Evolutionary conservation across 78 protist genomes (phyloP).

Genomic region (Monosiga brevicollis): DNA sequence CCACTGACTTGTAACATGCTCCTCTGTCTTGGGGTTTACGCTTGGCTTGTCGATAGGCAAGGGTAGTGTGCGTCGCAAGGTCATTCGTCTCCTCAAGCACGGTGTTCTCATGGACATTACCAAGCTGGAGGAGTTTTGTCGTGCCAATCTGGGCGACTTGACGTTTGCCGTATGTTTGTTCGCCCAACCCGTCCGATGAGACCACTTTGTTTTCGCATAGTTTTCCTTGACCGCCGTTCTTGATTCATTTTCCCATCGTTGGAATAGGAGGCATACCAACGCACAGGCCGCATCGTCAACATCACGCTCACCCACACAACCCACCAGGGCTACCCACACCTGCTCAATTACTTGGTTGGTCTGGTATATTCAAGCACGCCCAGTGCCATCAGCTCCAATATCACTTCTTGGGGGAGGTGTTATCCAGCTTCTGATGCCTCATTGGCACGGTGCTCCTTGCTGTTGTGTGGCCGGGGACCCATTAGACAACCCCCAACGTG

Average conservation of each 20-base stretch:
- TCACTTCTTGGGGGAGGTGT: background rate
- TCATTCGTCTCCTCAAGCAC: slow-evolving; percentile 2
- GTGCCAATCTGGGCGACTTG: slow-evolving; percentile 48
- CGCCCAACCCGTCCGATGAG: no score
- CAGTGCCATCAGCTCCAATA: slow-evolving; percentile 25
- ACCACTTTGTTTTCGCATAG: background rate
- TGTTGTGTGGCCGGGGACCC: background rate
- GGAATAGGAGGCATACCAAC: slow-evolving; percentile 57
- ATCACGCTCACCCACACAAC: slow-evolving; percentile 35
- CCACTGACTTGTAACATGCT: no score
- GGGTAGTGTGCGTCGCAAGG: slow-evolving; percentile 16
- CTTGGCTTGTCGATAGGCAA: no score
- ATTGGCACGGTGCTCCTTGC: background rate
- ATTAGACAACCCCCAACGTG: slow-evolving; percentile 24
- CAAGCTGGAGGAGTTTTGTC: slow-evolving; percentile 20
- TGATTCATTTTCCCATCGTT: no score
- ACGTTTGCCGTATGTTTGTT: slow-evolving; percentile 24
- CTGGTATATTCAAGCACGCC: no score
- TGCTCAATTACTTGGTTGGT: slow-evolving; percentile 54
- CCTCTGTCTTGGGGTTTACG: no score
- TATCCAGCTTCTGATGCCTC: background rate
- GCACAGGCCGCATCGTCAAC: slow-evolving; percentile 62
- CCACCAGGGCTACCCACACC: slow-evolving; percentile 21
- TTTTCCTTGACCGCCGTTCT: background rate
- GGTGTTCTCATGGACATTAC: slow-evolving; percentile 50